These are phyloP conservation scores for Austropuccinia psidii DNA, from an alignment of 1,284 basidiomycete species.

Conservation along the genomic window DNA sequence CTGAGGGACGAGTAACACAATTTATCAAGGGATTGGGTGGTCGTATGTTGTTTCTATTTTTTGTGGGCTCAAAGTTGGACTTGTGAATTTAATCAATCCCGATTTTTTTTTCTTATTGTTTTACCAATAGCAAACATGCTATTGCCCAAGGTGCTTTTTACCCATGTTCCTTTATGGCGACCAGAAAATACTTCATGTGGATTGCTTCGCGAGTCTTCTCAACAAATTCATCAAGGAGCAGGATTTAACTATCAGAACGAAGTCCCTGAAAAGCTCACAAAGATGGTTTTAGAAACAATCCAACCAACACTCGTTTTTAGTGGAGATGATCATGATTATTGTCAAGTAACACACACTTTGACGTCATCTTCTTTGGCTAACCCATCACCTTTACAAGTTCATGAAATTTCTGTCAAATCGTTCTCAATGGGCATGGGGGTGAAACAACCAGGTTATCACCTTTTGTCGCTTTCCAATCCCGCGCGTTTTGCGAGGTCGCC, in stretches of 20 bases:
- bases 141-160: constrained; percentile 60
- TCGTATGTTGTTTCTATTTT: constrained; percentile 27
- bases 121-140: constrained; percentile 1
- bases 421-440: constrained; percentile 73
- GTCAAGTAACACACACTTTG: constrained; percentile 60
- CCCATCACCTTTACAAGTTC: constrained; percentile 46
- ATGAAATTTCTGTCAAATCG: constrained; percentile 72
- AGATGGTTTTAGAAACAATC: constrained; percentile 61
- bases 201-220: constrained; percentile 59
- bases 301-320: constrained; percentile 65
- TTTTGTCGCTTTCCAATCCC: constrained; percentile 58
- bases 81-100: constrained; percentile 47
- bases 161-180: constrained; percentile 72
- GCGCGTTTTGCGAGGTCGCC: constrained; percentile 49
- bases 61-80: constrained; percentile 49
- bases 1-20: constrained; percentile 55
- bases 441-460: constrained; percentile 68
- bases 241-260: constrained; percentile 75
- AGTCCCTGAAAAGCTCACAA: constrained; percentile 62
- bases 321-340: constrained; percentile 83
- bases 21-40: constrained; percentile 40
- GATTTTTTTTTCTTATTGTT: constrained; percentile 15
- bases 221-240: constrained; percentile 62
- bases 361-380: constrained; percentile 23
- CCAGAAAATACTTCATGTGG: constrained; percentile 65